Conservation (phyloP, 148 eudicot genomes). For the Silene uniflora region DNA sequence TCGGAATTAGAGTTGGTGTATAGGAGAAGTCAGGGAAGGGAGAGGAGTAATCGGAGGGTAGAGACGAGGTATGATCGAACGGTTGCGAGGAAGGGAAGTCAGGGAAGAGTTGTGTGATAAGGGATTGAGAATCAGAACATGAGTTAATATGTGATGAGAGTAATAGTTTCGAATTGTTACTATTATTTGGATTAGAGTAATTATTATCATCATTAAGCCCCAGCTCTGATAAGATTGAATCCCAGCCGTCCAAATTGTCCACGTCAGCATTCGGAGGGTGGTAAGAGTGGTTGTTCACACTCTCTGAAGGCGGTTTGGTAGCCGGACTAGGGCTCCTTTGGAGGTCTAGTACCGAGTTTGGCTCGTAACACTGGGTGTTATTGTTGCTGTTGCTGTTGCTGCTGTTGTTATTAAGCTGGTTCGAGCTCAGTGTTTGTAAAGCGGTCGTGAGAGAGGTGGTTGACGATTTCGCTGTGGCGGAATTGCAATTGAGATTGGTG, state of each 20-base stretch:
- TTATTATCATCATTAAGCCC: constrained; percentile 68
- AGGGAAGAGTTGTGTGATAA: constrained; percentile 29
- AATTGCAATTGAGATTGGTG: constrained; percentile 27
- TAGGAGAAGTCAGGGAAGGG: constrained; percentile 23
- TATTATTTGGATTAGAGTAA: constrained; percentile 27
- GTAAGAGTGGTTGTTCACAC: constrained; percentile 8
- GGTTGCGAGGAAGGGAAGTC: constrained; percentile 42
- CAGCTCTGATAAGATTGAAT: constrained; percentile 68
- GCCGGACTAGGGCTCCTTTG: constrained; percentile 61
- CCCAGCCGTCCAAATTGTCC: constrained; percentile 76
- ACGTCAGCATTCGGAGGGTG: constrained; percentile 41
- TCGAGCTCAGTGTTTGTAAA: not conserved
- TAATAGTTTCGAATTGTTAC: constrained; percentile 22
- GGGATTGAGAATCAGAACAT: constrained; percentile 25
- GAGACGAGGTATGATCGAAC: constrained; percentile 30
- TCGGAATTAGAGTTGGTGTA: constrained; percentile 21
- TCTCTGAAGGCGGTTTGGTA: constrained; percentile 7
- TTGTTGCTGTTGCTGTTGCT: not conserved
- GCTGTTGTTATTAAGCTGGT: not conserved
- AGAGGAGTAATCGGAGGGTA: constrained; percentile 40
- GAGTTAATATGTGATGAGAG: constrained; percentile 34
- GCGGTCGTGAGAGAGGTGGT: constrained; percentile 16
- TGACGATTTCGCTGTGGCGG: constrained; percentile 16
- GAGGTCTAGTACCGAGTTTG: constrained; percentile 82
- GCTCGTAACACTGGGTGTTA: constrained; percentile 50